Evolutionary conservation across 352 stramenopile genomes (phyloP).

Genomic region (Pythium brachiatum): DNA sequence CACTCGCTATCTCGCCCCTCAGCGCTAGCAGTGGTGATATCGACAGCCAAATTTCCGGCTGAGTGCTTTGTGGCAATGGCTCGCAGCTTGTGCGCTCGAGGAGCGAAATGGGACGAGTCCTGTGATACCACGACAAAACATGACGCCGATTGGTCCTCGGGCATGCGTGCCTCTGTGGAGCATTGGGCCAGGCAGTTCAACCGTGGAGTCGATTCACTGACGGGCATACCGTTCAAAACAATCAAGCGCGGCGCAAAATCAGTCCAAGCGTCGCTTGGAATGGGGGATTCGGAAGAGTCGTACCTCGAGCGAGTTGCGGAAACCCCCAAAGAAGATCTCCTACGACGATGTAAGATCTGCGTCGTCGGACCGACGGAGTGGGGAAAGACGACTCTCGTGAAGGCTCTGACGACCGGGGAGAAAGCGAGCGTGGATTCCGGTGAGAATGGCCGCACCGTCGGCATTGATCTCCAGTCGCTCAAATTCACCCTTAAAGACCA

Average conservation of each 20-base stretch:
- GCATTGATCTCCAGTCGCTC: slow-evolving; percentile 5
- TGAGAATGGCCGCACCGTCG: slow-evolving; percentile 9
- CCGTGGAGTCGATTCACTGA: slow-evolving; percentile 7
- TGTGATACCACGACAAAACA: neutral
- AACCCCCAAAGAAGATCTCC: neutral
- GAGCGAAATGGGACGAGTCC: slow-evolving; percentile 9
- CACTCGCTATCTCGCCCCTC: neutral
- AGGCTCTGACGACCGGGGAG: slow-evolving; percentile 11
- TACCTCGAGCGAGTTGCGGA: slow-evolving; percentile 7
- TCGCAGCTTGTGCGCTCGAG: slow-evolving; percentile 12
- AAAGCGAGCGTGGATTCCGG: slow-evolving; percentile 3
- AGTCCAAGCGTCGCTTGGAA: too few species aligned
- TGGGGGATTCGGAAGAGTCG: too few species aligned
- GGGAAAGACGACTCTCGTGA: slow-evolving; percentile 15
- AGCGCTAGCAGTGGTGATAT: neutral
- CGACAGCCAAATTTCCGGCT: neutral
- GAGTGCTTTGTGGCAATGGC: slow-evolving; percentile 11
- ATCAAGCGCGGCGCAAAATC: slow-evolving; percentile 6
- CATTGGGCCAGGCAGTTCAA: slow-evolving; percentile 16
- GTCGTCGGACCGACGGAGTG: slow-evolving; percentile 15
- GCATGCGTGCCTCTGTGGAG: slow-evolving; percentile 13
- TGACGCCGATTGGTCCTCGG: slow-evolving; percentile 4
- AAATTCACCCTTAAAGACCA: neutral
- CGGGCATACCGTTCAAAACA: slow-evolving; percentile 4
- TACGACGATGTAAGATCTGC: slow-evolving; percentile 15